Conservation (phyloP, 352 stramenopile species). For the Plasmopara halstedii region DNA sequence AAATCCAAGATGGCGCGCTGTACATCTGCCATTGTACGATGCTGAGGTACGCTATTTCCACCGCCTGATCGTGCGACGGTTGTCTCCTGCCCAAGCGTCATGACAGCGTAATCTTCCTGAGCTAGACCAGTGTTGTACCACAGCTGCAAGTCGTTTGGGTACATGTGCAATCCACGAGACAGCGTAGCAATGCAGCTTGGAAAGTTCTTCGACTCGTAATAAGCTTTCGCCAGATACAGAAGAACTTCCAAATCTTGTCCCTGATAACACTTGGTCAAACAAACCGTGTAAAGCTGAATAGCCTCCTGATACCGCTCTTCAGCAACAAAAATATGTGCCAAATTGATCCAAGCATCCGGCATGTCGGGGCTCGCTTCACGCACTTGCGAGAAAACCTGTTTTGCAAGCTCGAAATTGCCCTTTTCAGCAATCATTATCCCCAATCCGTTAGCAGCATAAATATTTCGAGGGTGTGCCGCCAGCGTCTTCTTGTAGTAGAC, state of each 20-base stretch:
- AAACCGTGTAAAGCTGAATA: constrained; percentile 94
- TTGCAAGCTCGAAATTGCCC: constrained; percentile 93
- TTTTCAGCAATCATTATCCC: constrained; percentile 98
- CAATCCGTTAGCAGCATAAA: constrained; percentile 96
- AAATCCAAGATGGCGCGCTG: constrained; percentile 81
- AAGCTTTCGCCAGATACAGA: constrained; percentile 82
- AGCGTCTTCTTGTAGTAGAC: constrained; percentile 96
- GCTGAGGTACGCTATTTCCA: constrained; percentile 27
- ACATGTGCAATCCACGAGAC: constrained; percentile 69
- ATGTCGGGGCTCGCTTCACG: constrained; percentile 94
- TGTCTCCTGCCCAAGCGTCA: constrained; percentile 69
- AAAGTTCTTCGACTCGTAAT: constrained; percentile 87
- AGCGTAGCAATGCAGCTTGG: constrained; percentile 81
- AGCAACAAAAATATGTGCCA: constrained; percentile 95
- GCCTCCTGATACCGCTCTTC: constrained; percentile 94
- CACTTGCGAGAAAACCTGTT: constrained; percentile 95
- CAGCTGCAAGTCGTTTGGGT: constrained; percentile 67
- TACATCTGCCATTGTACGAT: constrained; percentile 84
- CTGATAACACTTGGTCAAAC: constrained; percentile 85
- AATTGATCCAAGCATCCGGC: constrained; percentile 94
- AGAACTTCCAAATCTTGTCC: constrained; percentile 77
- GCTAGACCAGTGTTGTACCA: constrained; percentile 85
- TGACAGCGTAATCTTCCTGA: constrained; percentile 83
- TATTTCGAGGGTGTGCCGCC: constrained; percentile 88
- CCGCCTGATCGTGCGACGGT: constrained; percentile 29